Conservation (phyloP, 345 rosid genomes). For the Moringa oleifera region DNA sequence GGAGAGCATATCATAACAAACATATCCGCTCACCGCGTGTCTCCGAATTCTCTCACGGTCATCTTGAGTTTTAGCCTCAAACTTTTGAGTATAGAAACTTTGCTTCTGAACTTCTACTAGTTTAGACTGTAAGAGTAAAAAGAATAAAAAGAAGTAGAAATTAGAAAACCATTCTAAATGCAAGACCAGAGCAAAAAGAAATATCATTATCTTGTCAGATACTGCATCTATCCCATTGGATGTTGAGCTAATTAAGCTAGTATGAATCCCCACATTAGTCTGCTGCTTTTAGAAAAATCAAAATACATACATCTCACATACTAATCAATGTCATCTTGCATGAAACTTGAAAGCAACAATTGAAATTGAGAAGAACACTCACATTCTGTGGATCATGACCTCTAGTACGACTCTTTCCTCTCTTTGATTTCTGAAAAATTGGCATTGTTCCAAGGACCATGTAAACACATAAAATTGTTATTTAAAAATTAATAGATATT, state of each 20-base stretch:
- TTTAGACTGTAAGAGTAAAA: slow-evolving; percentile 7
- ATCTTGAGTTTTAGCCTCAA: slow-evolving; percentile 14
- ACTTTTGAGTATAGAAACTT: slow-evolving; percentile 19
- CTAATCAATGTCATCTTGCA: not conserved
- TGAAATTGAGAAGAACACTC: too few relatives aligned
- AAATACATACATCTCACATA: not conserved
- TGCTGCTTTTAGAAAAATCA: not conserved
- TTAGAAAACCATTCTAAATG: not conserved
- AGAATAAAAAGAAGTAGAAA: not conserved
- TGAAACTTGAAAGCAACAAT: too few relatives aligned
- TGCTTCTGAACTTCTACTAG: slow-evolving; percentile 19
- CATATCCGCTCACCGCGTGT: slow-evolving; percentile 15
- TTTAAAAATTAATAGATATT: too few relatives aligned
- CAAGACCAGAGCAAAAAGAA: too few relatives aligned
- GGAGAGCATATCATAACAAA: not conserved
- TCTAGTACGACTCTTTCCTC: too few relatives aligned
- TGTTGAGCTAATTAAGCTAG: not conserved
- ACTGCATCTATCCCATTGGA: not conserved
- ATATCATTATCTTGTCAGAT: not conserved
- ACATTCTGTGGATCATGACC: not conserved
- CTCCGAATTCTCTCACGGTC: slow-evolving; percentile 15
- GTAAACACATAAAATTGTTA: too few relatives aligned
- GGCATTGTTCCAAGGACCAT: too few relatives aligned
- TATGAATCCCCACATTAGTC: not conserved
- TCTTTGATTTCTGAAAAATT: too few relatives aligned